Evolutionary conservation across 176 grass and related monocot genomes (phyloP).

Genomic region (Elaeis guineensis): DNA sequence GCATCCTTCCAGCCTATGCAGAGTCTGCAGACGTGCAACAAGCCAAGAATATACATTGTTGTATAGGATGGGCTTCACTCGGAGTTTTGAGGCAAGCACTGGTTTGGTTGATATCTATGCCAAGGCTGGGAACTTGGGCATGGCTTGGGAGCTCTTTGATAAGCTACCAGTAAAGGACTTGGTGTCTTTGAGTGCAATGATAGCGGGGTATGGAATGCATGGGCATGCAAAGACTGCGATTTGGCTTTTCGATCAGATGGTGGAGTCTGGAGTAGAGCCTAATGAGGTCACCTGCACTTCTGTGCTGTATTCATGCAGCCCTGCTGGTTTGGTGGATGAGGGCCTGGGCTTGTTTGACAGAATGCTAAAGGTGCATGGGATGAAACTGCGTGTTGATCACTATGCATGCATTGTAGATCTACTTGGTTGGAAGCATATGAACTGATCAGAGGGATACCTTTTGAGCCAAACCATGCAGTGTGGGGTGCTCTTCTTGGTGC

Average conservation of each 20-base stretch:
- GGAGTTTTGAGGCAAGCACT: conserved; percentile 21
- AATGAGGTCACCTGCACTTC: conserved; percentile 48
- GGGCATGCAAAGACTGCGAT: conserved; percentile 50
- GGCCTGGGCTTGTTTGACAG: conserved; percentile 36
- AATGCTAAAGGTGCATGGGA: conserved; percentile 23
- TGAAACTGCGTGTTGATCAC: conserved; percentile 36
- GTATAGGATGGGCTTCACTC: conserved; percentile 33
- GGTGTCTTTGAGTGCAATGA: conserved; percentile 28
- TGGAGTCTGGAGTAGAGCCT: conserved; percentile 32
- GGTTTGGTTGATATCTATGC: conserved; percentile 22
- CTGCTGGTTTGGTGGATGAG: conserved; percentile 51
- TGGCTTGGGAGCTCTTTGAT: conserved; percentile 39
- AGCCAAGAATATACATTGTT: conserved; percentile 43
- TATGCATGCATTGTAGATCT: conserved; percentile 46
- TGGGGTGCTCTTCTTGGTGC: conserved; percentile 58
- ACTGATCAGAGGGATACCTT: conserved; percentile 40
- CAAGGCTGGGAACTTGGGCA: conserved; percentile 9
- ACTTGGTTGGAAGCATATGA: conserved; percentile 48
- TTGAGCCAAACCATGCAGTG: conserved; percentile 24
- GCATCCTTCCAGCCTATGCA: conserved; percentile 54
- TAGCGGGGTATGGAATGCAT: neutral
- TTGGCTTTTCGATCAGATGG: conserved; percentile 36
- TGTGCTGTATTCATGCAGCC: conserved; percentile 58
- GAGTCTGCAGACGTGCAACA: conserved; percentile 30
- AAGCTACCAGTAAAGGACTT: conserved; percentile 40